Evolutionary conservation across 2,329 filamentous ascomycete genomes (phyloP).

Genomic region (Simplicillium sp.): DNA sequence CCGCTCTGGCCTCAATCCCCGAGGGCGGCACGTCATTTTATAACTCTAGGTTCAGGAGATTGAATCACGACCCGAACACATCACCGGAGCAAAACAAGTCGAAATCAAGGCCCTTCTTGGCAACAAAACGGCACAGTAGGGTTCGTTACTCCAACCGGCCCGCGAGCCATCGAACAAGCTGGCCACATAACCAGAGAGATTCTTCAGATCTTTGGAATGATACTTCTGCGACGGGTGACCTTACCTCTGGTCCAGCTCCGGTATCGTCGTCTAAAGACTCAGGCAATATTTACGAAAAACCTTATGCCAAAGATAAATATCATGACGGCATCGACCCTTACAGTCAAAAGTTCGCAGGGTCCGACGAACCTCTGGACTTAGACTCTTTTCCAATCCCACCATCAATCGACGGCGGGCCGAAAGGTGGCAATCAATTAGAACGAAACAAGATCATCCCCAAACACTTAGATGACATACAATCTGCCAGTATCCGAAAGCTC

Average conservation of each 20-base stretch:
- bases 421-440: not conserved
- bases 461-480: not conserved
- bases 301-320: slow-evolving; percentile 1
- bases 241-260: no score
- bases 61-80: slow-evolving; percentile 10
- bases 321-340: not conserved
- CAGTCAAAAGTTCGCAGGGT: not conserved
- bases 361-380: slow-evolving; percentile 13
- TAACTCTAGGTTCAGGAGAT: slow-evolving; percentile 8
- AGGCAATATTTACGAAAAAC: slow-evolving; percentile 7
- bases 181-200: not conserved
- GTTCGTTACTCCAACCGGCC: not conserved
- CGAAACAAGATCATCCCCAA: not conserved
- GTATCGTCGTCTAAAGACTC: no score
- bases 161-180: not conserved
- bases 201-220: no score
- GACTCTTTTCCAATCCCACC: slow-evolving; percentile 14
- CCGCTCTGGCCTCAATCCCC: slow-evolving; percentile 17
- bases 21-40: slow-evolving; percentile 12
- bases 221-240: no score
- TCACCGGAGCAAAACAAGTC: slow-evolving; percentile 15
- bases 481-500: no score
- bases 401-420: slow-evolving; percentile 1
- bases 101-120: not conserved
- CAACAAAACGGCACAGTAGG: not conserved